These are phyloP conservation scores for Linanthus parryae DNA, from an alignment of 148 eudicot species.

Conservation along the genomic window DNA sequence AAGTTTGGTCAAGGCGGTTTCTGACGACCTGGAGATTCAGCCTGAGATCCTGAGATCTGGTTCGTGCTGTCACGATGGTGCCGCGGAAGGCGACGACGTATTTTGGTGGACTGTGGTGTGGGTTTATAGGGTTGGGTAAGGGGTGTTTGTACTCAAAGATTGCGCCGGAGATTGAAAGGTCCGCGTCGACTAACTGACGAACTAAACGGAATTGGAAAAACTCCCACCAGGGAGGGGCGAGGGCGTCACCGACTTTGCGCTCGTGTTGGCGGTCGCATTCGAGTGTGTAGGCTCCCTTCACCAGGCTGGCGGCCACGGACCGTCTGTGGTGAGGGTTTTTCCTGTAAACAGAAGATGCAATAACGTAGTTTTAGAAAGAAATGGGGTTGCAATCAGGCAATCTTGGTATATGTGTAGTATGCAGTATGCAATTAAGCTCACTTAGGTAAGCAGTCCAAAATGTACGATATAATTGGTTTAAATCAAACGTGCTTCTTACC, in stretches of 20 bases:
- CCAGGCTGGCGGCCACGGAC: conserved; percentile 62
- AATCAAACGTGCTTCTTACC: conserved; percentile 18
- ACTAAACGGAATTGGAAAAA: conserved; percentile 37
- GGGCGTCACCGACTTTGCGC: conserved; percentile 31
- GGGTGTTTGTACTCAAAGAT: conserved; percentile 35
- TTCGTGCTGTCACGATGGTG: conserved; percentile 32
- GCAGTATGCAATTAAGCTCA: neutral
- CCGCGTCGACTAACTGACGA: conserved; percentile 33
- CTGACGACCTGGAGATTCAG: conserved; percentile 27
- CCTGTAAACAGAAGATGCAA: conserved; percentile 22
- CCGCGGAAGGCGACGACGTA: conserved; percentile 70
- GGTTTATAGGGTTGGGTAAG: neutral
- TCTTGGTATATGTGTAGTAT: neutral
- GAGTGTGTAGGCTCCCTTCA: conserved; percentile 58
- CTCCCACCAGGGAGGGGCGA: conserved; percentile 73
- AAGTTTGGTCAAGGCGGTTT: conserved; percentile 31
- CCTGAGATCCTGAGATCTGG: conserved; percentile 39
- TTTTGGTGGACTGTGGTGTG: conserved; percentile 22
- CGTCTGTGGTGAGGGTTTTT: conserved; percentile 28
- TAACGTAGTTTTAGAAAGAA: neutral
- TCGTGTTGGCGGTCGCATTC: conserved; percentile 55
- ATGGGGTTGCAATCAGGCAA: neutral
- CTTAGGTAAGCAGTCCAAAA: neutral
- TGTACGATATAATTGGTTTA: neutral
- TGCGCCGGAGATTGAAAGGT: conserved; percentile 50